A percentile compares a stretch with the other conserved stretches of the same genome.
These are phyloP conservation scores for Peronospora belbahrii DNA, from an alignment of 352 stramenopile species.

Conservation along the genomic window DNA sequence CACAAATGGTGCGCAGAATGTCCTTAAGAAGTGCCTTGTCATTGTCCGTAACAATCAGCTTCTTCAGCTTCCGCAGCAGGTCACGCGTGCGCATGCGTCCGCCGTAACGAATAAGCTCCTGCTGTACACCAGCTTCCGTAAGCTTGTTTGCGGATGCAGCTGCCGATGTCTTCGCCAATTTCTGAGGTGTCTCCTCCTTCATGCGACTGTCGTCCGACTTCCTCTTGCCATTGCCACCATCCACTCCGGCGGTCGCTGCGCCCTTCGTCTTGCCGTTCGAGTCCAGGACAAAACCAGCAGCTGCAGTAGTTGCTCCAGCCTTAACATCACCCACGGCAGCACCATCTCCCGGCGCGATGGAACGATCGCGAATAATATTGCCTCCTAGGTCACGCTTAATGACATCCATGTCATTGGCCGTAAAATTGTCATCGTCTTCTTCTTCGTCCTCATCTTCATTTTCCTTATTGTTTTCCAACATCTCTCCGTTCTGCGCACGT, in stretches of 20 bases:
- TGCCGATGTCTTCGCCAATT: slow-evolving; percentile 29
- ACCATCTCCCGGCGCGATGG: slow-evolving; percentile 14
- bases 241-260: slow-evolving; percentile 5
- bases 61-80: slow-evolving; percentile 74
- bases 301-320: slow-evolving; percentile 13
- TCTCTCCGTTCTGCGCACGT: slow-evolving; percentile 66
- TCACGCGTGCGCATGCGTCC: slow-evolving; percentile 75
- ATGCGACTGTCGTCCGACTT: slow-evolving; percentile 32
- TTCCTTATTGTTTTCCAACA: slow-evolving; percentile 46
- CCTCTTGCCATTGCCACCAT: slow-evolving; percentile 37
- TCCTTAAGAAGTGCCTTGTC: slow-evolving; percentile 81
- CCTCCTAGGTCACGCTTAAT: slow-evolving; percentile 70
- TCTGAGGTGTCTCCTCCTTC: slow-evolving; percentile 45
- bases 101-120: slow-evolving; percentile 76
- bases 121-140: slow-evolving; percentile 74
- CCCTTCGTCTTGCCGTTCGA: slow-evolving; percentile 20
- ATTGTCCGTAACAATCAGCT: slow-evolving; percentile 71
- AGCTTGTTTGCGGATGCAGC: slow-evolving; percentile 48
- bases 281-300: slow-evolving; percentile 18
- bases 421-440: slow-evolving; percentile 58
- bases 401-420: slow-evolving; percentile 76
- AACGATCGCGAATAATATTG: slow-evolving; percentile 71
- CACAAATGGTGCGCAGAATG: slow-evolving; percentile 82
- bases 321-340: slow-evolving; percentile 23
- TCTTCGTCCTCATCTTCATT: slow-evolving; percentile 57